Base-by-base conservation (phyloP, 129 eudicot species). In the Deinandra increscens region DNA sequence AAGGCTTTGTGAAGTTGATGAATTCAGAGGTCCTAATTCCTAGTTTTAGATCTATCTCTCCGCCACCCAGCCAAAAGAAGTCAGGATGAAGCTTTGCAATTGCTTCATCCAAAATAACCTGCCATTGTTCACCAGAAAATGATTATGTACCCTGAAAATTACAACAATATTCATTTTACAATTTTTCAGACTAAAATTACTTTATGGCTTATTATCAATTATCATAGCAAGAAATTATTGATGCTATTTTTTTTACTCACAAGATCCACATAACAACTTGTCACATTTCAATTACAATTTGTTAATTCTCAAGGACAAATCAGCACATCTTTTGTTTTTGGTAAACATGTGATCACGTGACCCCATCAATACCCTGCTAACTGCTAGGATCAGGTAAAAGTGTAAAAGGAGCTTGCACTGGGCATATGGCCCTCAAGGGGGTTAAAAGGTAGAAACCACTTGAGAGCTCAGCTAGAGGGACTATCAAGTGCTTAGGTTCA, bases 91-190 rank as follows among this genome's bases (percentile, higher is more conserved):
- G 96, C 83, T 94, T 89, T 49, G 75, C 87, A 54, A 94, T 89
- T 67, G 96, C 97, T 87, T 94, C 99, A 39, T 94, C 99, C 86
- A 94, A 72, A 64, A 94, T 94, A 72, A 94, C 97, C 99, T 94
- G 77, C 10, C 68, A 78, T 11, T 45, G 2, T 78, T 22, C 60
- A 56, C 66, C 70, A 31, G 3, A 29, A 31, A 51, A 34, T 62
- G 26, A 56, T 54, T 56, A 53, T 51, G 33, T 36, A n/a, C 26
- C 45, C 45, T 36, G 66, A n/a, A 62, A 37, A 36, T 4, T 7
- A 54, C 43, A 61, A 36, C 33, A 62, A 4, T 61, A 9, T 62
- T n/a, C n/a, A 18, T 63, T 38, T 63, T 38, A 38, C 7, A 39
- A 10, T 1, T 5, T 11, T 41, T 42, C 7, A 22, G 22, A 18